Evolutionary conservation across 305 asterid genomes (phyloP).

Genomic region (Fraxinus nigra): DNA sequence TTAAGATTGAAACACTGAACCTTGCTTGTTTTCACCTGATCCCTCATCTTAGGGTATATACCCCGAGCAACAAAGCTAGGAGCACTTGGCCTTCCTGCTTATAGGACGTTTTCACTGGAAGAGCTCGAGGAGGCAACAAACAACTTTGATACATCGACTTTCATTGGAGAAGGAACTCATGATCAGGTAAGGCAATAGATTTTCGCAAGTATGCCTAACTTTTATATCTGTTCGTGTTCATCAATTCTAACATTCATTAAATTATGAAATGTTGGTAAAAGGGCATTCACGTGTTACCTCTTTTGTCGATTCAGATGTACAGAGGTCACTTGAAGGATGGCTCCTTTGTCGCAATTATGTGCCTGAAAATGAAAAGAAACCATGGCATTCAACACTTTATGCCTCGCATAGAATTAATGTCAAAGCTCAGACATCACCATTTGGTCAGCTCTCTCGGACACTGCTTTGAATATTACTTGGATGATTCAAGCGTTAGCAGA

Average conservation of each 20-base stretch:
- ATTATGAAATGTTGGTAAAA: background rate
- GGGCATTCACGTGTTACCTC: constrained; percentile 18
- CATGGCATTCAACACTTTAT: constrained; percentile 55
- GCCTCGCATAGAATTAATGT: constrained; percentile 74
- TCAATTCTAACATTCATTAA: background rate
- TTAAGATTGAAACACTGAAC: background rate
- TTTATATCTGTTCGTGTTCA: background rate
- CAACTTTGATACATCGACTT: constrained; percentile 55
- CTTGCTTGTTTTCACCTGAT: constrained; percentile 2
- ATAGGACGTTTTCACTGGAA: constrained; percentile 64
- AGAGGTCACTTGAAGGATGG: constrained; percentile 76
- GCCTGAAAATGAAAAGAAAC: constrained; percentile 60
- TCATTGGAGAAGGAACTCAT: constrained; percentile 65
- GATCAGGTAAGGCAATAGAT: constrained; percentile 54
- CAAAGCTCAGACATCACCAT: constrained; percentile 81
- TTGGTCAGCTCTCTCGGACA: constrained; percentile 88
- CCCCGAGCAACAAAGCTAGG: constrained; percentile 78
- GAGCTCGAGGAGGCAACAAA: constrained; percentile 86
- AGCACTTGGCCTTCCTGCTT: constrained; percentile 63
- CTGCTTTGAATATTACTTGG: constrained; percentile 79
- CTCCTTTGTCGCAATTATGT: constrained; percentile 57
- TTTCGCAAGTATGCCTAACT: background rate
- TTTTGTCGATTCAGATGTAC: constrained; percentile 54
- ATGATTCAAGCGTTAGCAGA: constrained; percentile 81
- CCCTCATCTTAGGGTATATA: constrained; percentile 49